These are phyloP conservation scores for Misopates orontium DNA, from an alignment of 257 asterid genomes.

Conservation along the genomic window DNA sequence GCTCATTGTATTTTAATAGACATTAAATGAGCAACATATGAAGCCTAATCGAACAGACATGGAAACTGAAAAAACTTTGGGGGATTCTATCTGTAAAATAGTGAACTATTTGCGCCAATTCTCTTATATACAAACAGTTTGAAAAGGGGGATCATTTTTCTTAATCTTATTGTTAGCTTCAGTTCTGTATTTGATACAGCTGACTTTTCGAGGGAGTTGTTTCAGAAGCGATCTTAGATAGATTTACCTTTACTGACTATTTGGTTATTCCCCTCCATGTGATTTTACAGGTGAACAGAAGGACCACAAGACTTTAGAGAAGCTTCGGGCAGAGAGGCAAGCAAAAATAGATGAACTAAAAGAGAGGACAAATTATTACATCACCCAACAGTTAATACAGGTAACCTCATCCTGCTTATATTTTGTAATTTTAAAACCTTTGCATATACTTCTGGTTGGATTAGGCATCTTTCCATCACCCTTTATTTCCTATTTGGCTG, in stretches of 20 bases:
- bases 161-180: too few relatives aligned
- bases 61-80: too few relatives aligned
- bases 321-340: constrained; percentile 83
- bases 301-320: constrained; percentile 76
- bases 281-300: constrained; percentile 59
- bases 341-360: constrained; percentile 88
- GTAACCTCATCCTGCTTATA: constrained; percentile 35
- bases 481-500: constrained; percentile 2
- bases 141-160: too few relatives aligned
- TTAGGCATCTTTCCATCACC: not conserved
- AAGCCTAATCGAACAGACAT: too few relatives aligned
- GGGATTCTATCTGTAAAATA: too few relatives aligned
- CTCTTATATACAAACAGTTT: too few relatives aligned
- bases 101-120: too few relatives aligned
- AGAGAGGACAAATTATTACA: constrained; percentile 87
- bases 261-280: not conserved
- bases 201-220: not conserved
- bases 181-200: not conserved
- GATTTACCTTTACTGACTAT: constrained; percentile 18
- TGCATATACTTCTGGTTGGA: not conserved
- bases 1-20: too few relatives aligned
- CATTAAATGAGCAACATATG: too few relatives aligned
- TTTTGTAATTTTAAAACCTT: not conserved
- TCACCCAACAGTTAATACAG: constrained; percentile 89
- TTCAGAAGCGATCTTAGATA: not conserved